Evolutionary conservation across 208 protist species (phyloP).

Genomic region (Giardia duodenalis): DNA sequence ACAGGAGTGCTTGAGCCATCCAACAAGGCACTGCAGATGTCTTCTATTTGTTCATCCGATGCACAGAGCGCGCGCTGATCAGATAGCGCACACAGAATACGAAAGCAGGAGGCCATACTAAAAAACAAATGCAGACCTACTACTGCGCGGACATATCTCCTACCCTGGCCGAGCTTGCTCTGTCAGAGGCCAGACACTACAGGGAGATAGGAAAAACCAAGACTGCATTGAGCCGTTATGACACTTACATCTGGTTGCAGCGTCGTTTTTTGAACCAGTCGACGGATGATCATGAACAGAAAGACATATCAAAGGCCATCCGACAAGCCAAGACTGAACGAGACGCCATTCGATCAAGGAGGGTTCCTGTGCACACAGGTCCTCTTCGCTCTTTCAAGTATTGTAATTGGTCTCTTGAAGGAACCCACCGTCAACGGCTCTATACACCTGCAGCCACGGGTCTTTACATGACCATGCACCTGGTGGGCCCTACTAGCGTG

Average conservation of each 20-base stretch:
- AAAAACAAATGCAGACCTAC: background rate
- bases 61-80: background rate
- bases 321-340: background rate
- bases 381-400: background rate
- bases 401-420: background rate
- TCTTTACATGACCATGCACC: background rate
- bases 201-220: background rate
- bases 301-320: background rate
- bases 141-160: background rate
- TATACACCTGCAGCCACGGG: background rate
- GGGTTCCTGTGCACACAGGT: background rate
- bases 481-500: background rate
- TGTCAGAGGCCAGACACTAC: background rate
- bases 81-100: background rate
- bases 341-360: background rate
- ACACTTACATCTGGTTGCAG: background rate
- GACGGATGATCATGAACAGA: background rate
- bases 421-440: background rate
- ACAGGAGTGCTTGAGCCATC: too few species aligned
- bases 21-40: too few species aligned
- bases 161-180: background rate
- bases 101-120: background rate
- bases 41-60: too few species aligned
- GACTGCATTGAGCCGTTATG: background rate
- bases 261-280: background rate